Percentiles rank a stretch among this genome's conserved stretches.
Evolutionary conservation across 1,284 basidiomycete genomes (phyloP).

Genomic region (Neonothopanus nambi): DNA sequence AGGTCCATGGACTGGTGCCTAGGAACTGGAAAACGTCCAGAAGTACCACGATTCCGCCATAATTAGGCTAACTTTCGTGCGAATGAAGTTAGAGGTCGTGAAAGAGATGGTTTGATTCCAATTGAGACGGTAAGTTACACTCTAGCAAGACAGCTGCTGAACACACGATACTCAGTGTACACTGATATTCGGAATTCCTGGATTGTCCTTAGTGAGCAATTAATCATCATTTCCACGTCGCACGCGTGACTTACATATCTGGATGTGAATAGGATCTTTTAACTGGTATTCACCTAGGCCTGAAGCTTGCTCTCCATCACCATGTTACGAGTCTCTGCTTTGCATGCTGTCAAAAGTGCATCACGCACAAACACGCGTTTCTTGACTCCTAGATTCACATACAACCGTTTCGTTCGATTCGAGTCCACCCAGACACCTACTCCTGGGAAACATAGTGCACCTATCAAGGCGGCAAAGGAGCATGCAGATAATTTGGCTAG

Average conservation of each 20-base stretch:
- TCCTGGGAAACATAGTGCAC: constrained; percentile 9
- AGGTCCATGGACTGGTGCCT: no score
- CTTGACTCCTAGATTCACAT: background rate
- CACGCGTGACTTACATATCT: background rate
- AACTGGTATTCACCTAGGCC: background rate
- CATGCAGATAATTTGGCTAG: constrained; percentile 49
- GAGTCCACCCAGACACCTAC: constrained; percentile 37
- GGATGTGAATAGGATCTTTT: background rate
- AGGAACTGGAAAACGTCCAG: no score
- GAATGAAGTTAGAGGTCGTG: no score
- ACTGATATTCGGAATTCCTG: no score
- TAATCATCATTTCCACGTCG: no score
- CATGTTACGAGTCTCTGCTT: background rate
- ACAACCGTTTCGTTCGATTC: constrained; percentile 27
- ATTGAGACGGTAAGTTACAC: no score
- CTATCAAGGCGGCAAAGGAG: constrained; percentile 42
- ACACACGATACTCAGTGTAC: no score
- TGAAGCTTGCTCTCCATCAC: background rate
- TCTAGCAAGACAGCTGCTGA: no score
- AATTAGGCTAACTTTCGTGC: no score
- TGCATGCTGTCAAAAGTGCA: constrained; percentile 1
- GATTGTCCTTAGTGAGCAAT: no score
- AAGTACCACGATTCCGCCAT: no score
- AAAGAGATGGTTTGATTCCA: no score
- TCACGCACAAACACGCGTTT: background rate